Base-by-base conservation (phyloP, 2,329 filamentous ascomycete genomes). In the Ascochyta rabiei region DNA sequence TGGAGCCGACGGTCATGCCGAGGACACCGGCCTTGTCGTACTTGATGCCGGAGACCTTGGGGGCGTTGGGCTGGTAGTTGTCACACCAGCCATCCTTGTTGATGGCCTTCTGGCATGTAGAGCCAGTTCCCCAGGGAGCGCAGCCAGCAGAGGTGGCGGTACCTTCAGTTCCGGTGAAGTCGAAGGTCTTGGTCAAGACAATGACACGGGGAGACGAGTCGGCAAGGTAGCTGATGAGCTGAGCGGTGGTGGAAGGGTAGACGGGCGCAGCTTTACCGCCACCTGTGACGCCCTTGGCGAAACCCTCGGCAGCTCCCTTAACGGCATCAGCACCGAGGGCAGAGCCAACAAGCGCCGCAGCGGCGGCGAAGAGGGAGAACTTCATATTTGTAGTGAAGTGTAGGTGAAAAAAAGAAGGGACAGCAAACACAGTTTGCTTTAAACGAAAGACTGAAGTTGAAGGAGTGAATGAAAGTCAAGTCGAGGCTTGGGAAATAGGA, bases 211-310 rank as follows among this genome's bases (percentile, higher is more conserved):
- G 64, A 18, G 76, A 69, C 49, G 72, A 74, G 69, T 86, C 84
- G 8, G 77, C 77, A 5, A 88, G 80, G 75, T 86, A 88, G 34
- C 76, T 79, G 69, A 82, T 81, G 41, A 88, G 81, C 79, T 89
- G 78, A 21, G 74, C 78, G 37, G 54, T 68, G 19, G 62, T 62
- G 16, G 53, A 49, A 10, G 64, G 64, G 53, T 68, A 66, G 33
- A 68, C 64, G 5, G 64, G 63, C 2, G 57, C 42, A 16, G 64
- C 62, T 30, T 41, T 60, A 28, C 64, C 63, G 41, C 64, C 64
- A 51, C 64, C 64, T 54, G 64, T 68, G 2, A 68, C 64, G 85
- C 64, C 64, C 59, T 66, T 68, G 16, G 64, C 64, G 37, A 68
- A 68, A 49, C 64, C 64, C 48, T 68, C 63, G 53, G 64, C 64